Conservation (phyloP, 1,139 yeast species). For the Kluyveromyces sp. region DNA sequence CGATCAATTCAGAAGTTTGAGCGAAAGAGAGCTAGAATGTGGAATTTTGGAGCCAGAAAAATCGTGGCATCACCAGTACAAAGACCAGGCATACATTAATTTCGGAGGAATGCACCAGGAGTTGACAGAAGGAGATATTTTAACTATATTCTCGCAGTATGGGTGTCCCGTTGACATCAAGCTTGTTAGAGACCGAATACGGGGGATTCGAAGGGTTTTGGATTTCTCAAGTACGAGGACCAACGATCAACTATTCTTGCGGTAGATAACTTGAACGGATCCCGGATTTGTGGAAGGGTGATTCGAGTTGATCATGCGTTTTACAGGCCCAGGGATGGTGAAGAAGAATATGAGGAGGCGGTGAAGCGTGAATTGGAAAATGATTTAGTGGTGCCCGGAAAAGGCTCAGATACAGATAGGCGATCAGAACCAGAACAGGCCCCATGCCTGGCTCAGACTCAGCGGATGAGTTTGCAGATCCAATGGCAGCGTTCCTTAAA, state of each 20-base stretch:
- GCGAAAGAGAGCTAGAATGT: conserved; percentile 55
- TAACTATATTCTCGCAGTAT: conserved; percentile 78
- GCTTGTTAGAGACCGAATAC: conserved; percentile 60
- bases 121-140: conserved; percentile 64
- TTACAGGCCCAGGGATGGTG: conserved; percentile 47
- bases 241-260: conserved; percentile 77
- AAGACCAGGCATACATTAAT: conserved; percentile 56
- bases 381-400: conserved; percentile 12
- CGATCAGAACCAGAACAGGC: neutral
- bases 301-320: conserved; percentile 73
- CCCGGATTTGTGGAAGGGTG: conserved; percentile 47
- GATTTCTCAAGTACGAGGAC: conserved; percentile 75
- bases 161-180: conserved; percentile 80
- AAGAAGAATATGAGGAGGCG: conserved; percentile 33
- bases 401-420: neutral
- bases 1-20: conserved; percentile 51
- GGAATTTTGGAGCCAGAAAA: conserved; percentile 49
- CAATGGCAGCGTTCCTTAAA: conserved; percentile 11
- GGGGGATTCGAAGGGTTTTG: conserved; percentile 70
- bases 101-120: conserved; percentile 67
- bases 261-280: conserved; percentile 81
- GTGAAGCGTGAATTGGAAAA: conserved; percentile 20
- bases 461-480: conserved; percentile 15
- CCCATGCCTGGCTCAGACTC: neutral
- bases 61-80: conserved; percentile 87